Evolutionary conservation across 768 basidiomycete genomes (phyloP), one percentile per base, ranked within the genome.

Genomic region (Naganishia onofrii): DNA sequence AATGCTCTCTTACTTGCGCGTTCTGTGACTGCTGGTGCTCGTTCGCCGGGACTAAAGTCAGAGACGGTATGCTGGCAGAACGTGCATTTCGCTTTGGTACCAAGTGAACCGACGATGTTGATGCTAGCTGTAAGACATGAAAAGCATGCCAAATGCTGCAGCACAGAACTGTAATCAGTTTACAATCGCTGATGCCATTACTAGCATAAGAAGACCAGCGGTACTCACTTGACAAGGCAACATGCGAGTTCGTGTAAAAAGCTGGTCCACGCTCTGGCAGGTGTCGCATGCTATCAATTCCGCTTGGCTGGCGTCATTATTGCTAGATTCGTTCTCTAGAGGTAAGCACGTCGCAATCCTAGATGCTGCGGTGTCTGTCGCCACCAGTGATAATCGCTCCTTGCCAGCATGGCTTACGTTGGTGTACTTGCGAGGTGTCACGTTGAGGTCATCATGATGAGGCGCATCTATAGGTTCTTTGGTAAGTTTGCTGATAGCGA

Each of bases 151-250:
- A 46, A 26, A 44, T 63, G 60, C 60, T 63, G 12, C 32, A 44
- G 60, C 46, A 13, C 13, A n/a, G n/a, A 29, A 6, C 3, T n/a
- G 42, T n/a, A n/a, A 12, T 21, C 26, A 36, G 32, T 10, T 21
- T 28, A 15, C 60, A 28, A 34, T 28, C 7, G 60, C 17, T 10
- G 1, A 23, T 7, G 38, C 9, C 23, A 44, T 3, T 17, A n/a
- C 34, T 5, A 28, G 36, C 38, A 42, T 10, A 9, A 28, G 28
- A n/a, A 28, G 54, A 21, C 42, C 1, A n/a, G 10, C n/a, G n/a
- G n/a, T n/a, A 63, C 60, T 44, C 34, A 63, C 60, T n/a, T 26
- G 36, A 36, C 60, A 63, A 46, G 60, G 60, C 32, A 42, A 63
- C 60, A 63, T 44, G 10, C 60, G 21, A 8, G 60, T 63, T 44